phyloP scores from a whole-genome alignment of 2,329 filamentous ascomycete species.

The Helotiales sp. region DNA sequence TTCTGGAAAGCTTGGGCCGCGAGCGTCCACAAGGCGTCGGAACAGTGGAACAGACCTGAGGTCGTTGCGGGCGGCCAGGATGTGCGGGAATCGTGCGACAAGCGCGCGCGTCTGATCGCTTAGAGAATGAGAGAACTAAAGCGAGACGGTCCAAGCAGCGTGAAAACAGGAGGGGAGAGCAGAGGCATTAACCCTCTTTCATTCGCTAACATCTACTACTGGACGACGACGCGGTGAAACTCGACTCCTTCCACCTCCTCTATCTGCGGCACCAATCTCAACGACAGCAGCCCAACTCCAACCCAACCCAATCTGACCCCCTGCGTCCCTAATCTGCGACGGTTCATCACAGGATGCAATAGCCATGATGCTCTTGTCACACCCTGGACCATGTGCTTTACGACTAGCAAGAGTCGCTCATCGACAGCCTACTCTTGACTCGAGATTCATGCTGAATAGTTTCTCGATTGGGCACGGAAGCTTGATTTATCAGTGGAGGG shows the following conservation, averaged over 20 bases:
- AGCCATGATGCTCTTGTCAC: constrained; percentile 2
- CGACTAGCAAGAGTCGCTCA: not conserved
- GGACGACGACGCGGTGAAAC: not conserved
- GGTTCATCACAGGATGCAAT: constrained; percentile 8
- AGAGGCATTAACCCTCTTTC: not conserved
- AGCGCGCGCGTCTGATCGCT: not conserved
- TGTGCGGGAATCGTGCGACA: not conserved
- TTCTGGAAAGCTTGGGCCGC: not conserved
- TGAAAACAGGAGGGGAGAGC: not conserved
- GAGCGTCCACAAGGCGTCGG: not conserved
- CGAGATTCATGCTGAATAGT: not conserved
- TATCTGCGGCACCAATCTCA: not conserved
- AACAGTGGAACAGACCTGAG: not conserved
- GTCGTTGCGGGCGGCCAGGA: not conserved
- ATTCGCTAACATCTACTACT: not conserved
- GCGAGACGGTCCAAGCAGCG: not conserved
- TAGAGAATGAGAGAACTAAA: too few relatives aligned
- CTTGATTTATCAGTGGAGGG: not conserved
- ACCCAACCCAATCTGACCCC: not conserved
- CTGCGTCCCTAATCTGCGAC: not conserved
- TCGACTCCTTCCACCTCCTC: not conserved
- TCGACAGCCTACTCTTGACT: not conserved
- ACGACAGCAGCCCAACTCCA: not conserved
- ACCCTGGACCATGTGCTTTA: not conserved
- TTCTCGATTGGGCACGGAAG: not conserved